phyloP scores from a whole-genome alignment of 2,329 filamentous ascomycete genomes.

The Calycina marina region DNA sequence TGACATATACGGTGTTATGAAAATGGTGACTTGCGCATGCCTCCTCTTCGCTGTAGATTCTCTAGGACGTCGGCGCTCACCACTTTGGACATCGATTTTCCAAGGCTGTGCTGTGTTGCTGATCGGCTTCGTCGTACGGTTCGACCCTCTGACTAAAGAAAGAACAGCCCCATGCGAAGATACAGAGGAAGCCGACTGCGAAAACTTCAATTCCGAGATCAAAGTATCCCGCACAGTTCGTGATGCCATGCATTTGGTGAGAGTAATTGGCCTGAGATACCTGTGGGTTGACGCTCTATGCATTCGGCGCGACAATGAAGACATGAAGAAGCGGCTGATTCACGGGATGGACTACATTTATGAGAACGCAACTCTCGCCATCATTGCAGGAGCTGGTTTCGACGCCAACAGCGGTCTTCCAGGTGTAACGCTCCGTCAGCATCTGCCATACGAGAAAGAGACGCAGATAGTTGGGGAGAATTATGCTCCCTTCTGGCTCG shows the following conservation, averaged over 20 bases:
- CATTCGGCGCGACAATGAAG: slow-evolving; percentile 4
- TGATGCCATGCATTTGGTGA: slow-evolving; percentile 12
- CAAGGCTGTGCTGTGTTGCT: slow-evolving; percentile 52
- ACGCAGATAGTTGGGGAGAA: background rate
- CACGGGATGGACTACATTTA: slow-evolving; percentile 14
- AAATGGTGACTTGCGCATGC: slow-evolving; percentile 52
- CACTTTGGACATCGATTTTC: slow-evolving; percentile 50
- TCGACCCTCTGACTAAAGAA: slow-evolving; percentile 25
- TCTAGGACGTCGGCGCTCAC: slow-evolving; percentile 39
- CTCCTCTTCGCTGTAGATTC: slow-evolving; percentile 54
- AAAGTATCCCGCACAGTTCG: background rate
- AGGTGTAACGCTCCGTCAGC: background rate
- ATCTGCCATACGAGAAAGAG: background rate
- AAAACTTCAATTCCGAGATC: no score
- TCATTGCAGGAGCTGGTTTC: slow-evolving; percentile 12
- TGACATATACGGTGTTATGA: slow-evolving; percentile 59
- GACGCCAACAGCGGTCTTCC: slow-evolving; percentile 9
- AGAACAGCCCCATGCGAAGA: no score
- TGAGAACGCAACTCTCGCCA: slow-evolving; percentile 9
- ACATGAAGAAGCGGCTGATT: slow-evolving; percentile 7
- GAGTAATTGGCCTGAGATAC: slow-evolving; percentile 10
- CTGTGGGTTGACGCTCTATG: slow-evolving; percentile 11
- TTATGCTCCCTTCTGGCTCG: background rate
- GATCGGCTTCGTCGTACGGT: slow-evolving; percentile 55
- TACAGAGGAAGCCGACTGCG: no score